phyloP scores from a whole-genome alignment of 352 stramenopile species.

The Globisporangium mamillatum region DNA sequence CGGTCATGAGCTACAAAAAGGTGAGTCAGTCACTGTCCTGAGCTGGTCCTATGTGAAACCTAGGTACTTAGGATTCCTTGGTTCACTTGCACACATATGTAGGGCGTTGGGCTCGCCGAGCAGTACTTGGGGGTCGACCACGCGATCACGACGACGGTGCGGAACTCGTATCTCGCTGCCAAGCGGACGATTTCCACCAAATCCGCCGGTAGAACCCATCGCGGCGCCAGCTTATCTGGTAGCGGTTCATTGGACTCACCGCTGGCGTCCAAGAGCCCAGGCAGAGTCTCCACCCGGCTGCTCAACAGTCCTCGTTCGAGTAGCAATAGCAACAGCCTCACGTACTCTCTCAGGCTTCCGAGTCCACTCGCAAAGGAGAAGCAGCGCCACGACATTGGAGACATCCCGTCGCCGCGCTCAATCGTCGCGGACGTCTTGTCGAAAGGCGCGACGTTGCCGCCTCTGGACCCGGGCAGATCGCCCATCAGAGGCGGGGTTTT shows the following conservation, averaged over 20 bases:
- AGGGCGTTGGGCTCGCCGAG: constrained; percentile 86
- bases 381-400: constrained; percentile 19
- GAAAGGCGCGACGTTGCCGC: constrained; percentile 38
- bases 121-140: constrained; percentile 87
- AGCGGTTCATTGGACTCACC: background rate
- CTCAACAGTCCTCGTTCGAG: constrained; percentile 34
- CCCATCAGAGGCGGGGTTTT: constrained; percentile 15
- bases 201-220: background rate
- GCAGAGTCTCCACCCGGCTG: constrained; percentile 28
- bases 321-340: constrained; percentile 2
- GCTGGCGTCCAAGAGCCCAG: constrained; percentile 19
- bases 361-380: constrained; percentile 52
- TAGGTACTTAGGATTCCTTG: background rate
- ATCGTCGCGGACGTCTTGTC: constrained; percentile 58
- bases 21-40: background rate
- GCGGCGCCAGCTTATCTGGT: background rate
- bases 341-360: constrained; percentile 32
- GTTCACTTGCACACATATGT: background rate
- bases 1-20: constrained; percentile 89
- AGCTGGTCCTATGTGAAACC: background rate
- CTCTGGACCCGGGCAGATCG: constrained; percentile 23
- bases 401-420: constrained; percentile 42
- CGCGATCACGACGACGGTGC: constrained; percentile 85
- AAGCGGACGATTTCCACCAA: constrained; percentile 58
- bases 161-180: constrained; percentile 87